These are phyloP conservation scores for Colletotrichum sp. DNA, from an alignment of 2,329 filamentous ascomycete species.

Conservation along the genomic window DNA sequence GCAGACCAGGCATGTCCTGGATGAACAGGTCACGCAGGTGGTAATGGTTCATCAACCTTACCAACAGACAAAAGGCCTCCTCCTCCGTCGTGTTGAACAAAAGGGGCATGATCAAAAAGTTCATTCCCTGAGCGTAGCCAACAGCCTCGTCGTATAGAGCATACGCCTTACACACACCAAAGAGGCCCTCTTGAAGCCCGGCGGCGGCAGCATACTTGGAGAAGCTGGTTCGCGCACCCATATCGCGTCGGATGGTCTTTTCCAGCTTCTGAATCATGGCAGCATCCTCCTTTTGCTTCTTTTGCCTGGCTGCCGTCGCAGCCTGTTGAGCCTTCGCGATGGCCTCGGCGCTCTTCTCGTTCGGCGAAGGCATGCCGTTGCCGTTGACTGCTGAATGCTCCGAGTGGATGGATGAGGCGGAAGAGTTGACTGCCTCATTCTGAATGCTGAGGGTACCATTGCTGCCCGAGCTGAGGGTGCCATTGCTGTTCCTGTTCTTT, in stretches of 20 bases:
- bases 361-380: slow-evolving; percentile 59
- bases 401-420: slow-evolving; percentile 84
- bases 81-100: slow-evolving; percentile 98
- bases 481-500: slow-evolving; percentile 64
- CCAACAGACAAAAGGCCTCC: slow-evolving; percentile 92
- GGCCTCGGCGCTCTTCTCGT: slow-evolving; percentile 69
- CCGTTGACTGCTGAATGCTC: slow-evolving; percentile 70
- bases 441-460: slow-evolving; percentile 62
- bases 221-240: slow-evolving; percentile 92
- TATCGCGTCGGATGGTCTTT: slow-evolving; percentile 87
- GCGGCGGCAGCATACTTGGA: slow-evolving; percentile 94
- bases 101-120: slow-evolving; percentile 95
- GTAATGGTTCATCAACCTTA: slow-evolving; percentile 96
- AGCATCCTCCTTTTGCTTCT: slow-evolving; percentile 79
- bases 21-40: slow-evolving; percentile 91
- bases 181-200: slow-evolving; percentile 90
- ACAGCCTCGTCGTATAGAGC: slow-evolving; percentile 93
- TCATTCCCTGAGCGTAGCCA: slow-evolving; percentile 98
- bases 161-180: slow-evolving; percentile 97
- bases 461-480: slow-evolving; percentile 55
- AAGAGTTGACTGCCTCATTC: slow-evolving; percentile 75
- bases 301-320: slow-evolving; percentile 72
- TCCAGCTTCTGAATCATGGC: slow-evolving; percentile 81
- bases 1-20: slow-evolving; percentile 94
- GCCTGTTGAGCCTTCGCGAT: slow-evolving; percentile 69